A percentile compares a stretch with the other conserved stretches of the same genome.
Conservation (phyloP, 352 stramenopile genomes). For the Globisporangium orthogonon region DNA sequence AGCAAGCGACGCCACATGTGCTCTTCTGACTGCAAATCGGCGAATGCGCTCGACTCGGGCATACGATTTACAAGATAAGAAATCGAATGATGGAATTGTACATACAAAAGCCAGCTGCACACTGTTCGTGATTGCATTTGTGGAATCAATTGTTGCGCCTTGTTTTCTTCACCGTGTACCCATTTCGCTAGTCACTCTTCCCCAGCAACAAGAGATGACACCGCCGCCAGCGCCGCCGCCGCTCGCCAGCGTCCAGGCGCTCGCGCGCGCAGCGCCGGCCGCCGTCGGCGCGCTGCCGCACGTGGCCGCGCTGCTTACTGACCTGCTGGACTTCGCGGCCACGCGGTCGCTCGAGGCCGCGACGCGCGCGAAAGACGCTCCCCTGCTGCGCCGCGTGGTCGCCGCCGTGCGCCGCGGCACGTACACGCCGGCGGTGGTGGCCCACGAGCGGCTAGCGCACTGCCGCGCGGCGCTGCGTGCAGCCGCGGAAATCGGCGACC, state of each 20-base stretch:
- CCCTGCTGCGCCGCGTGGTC: conserved; percentile 17
- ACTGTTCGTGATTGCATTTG: too few relatives aligned
- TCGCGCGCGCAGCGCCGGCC: conserved; percentile 10
- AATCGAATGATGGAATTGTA: too few relatives aligned
- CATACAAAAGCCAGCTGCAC: too few relatives aligned
- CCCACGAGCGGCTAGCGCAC: conserved; percentile 3
- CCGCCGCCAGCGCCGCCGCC: neutral
- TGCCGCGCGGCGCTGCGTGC: conserved; percentile 13
- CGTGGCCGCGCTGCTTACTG: conserved; percentile 15
- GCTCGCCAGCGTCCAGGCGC: conserved; percentile 13
- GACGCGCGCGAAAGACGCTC: conserved; percentile 6
- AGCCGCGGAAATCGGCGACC: neutral
- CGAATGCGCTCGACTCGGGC: neutral
- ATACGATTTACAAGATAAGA: neutral
- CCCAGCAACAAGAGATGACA: neutral
- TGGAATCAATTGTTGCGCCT: neutral
- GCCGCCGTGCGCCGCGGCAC: neutral
- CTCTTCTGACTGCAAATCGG: too few relatives aligned
- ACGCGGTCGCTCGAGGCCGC: conserved; percentile 17
- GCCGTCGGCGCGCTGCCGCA: conserved; percentile 24
- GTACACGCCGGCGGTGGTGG: conserved; percentile 6
- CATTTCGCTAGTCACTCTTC: neutral
- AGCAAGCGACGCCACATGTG: conserved; percentile 21
- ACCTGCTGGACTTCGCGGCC: conserved; percentile 20
- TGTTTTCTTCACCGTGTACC: neutral